A percentile compares a stretch with the other conserved stretches of the same genome.
Conservation (phyloP, 305 asterid species). For the Solanum chacoense region DNA sequence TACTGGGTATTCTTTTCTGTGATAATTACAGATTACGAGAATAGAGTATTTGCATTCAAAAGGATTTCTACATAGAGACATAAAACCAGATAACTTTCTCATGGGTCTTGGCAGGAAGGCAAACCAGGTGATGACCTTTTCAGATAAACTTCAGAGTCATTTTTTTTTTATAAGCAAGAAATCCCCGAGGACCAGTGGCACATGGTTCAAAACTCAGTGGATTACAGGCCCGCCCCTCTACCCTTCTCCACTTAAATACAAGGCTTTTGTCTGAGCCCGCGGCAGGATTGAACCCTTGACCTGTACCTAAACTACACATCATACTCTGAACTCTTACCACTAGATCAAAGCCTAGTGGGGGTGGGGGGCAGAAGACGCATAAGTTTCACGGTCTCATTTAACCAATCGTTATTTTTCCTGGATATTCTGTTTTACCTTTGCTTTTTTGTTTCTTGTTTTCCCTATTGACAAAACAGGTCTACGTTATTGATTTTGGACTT, state of each 20-base stretch:
- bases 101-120: constrained; percentile 99
- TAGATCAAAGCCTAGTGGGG: not conserved
- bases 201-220: not conserved
- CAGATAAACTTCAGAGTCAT: not conserved
- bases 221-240: not conserved
- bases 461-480: constrained; percentile 39
- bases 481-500: constrained; percentile 85
- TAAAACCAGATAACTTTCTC: constrained; percentile 94
- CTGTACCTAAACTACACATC: not conserved
- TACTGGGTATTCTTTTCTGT: not conserved
- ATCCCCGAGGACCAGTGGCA: not conserved
- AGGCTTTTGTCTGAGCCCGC: not conserved
- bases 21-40: constrained; percentile 49
- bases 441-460: not conserved
- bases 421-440: not conserved
- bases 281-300: not conserved
- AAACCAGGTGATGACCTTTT: constrained; percentile 52
- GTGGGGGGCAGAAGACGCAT: not conserved
- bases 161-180: not conserved
- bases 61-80: constrained; percentile 88
- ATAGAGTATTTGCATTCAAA: constrained; percentile 87
- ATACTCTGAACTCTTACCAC: not conserved
- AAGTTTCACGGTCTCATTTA: not conserved
- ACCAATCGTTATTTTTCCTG: not conserved
- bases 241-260: not conserved